phyloP scores from a whole-genome alignment of 495 filamentous ascomycete species.

The Aspergillus saccharolyticus region DNA sequence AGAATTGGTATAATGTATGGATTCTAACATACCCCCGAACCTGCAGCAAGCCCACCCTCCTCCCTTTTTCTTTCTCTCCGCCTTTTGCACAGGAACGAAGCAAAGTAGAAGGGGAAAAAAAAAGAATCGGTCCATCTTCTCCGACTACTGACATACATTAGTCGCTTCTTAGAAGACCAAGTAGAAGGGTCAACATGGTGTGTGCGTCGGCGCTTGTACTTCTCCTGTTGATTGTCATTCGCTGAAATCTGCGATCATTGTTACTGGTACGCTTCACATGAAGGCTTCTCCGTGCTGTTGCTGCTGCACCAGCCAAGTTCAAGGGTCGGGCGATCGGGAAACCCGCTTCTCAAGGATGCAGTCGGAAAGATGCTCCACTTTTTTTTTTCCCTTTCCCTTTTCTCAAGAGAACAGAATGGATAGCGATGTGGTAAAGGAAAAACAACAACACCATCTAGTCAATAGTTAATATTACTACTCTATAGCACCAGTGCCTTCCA shows the following conservation, averaged over 20 bases:
- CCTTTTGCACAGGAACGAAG: neutral
- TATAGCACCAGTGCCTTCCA: no score
- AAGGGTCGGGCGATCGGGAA: constrained; percentile 18
- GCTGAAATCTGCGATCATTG: neutral
- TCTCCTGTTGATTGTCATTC: neutral
- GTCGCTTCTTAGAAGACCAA: neutral
- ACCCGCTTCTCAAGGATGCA: constrained; percentile 13
- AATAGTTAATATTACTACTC: no score
- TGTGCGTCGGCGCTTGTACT: constrained; percentile 3
- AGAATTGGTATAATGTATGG: neutral
- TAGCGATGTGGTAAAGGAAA: neutral
- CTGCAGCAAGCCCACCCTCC: constrained; percentile 1
- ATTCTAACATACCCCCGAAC: neutral
- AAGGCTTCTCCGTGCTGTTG: neutral
- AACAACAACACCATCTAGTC: no score
- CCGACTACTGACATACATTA: neutral
- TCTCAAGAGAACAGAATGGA: constrained; percentile 16
- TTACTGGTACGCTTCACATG: neutral
- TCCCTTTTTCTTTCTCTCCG: neutral
- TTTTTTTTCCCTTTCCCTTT: neutral
- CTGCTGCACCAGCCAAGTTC: constrained; percentile 11
- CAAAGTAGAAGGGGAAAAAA: neutral
- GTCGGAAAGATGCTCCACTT: constrained; percentile 18
- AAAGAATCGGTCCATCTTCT: neutral
- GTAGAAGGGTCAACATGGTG: constrained; percentile 3